Evolutionary conservation across 768 basidiomycete species (phyloP).

Genomic region (Mycena albidolilacea): DNA sequence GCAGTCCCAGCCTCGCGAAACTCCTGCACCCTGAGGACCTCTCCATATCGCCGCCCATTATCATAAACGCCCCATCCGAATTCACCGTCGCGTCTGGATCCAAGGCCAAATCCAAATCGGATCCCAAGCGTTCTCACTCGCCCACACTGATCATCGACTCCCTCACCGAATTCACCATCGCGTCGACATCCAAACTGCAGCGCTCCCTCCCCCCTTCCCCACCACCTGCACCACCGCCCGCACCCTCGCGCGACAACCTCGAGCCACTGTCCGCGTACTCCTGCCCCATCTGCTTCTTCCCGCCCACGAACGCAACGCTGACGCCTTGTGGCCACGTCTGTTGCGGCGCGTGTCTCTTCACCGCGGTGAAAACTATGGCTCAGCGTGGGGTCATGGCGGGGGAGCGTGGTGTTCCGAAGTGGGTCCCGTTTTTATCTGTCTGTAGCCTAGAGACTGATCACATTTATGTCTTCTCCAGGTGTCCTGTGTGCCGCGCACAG

Average conservation of each 20-base stretch:
- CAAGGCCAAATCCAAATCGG: neutral
- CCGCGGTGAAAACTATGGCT: constrained; percentile 75
- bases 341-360: constrained; percentile 84
- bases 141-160: constrained; percentile 14
- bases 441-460: neutral
- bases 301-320: constrained; percentile 81
- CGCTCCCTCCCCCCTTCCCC: constrained; percentile 1
- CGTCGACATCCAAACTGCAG: constrained; percentile 28
- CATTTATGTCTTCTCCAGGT: constrained; percentile 52
- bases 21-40: constrained; percentile 39
- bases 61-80: constrained; percentile 21
- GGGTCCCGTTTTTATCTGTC: constrained; percentile 35
- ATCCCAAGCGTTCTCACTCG: neutral
- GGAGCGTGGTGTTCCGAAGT: constrained; percentile 58
- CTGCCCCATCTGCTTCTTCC: constrained; percentile 86
- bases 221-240: constrained; percentile 20
- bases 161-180: constrained; percentile 28
- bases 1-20: constrained; percentile 44
- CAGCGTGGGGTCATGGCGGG: constrained; percentile 58
- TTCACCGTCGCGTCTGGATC: neutral
- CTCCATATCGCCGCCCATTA: neutral
- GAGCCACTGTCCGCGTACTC: constrained; percentile 73
- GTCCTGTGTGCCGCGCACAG: constrained; percentile 78
- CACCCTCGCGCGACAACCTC: constrained; percentile 30
- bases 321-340: constrained; percentile 88